These are phyloP conservation scores for Metschnikowia koreensis DNA, from an alignment of 805 yeast genomes.

Conservation along the genomic window DNA sequence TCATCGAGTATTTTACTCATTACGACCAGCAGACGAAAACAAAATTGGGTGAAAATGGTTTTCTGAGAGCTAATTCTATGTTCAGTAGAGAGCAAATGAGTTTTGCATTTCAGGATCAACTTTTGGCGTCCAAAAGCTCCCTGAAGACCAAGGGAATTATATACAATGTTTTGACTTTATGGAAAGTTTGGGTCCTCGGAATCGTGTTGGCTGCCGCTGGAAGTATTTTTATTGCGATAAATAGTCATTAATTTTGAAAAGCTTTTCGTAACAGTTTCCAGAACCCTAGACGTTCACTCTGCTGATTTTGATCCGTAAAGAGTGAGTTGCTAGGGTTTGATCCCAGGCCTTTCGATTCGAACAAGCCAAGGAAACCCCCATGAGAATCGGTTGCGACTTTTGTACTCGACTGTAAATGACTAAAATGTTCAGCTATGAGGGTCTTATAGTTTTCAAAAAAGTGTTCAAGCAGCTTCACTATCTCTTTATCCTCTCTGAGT, in stretches of 20 bases:
- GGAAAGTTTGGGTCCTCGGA: conserved; percentile 14
- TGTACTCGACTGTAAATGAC: neutral
- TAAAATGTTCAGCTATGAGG: conserved; percentile 1
- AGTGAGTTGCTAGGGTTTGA: neutral
- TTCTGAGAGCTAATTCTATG: conserved; percentile 32
- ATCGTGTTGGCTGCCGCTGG: neutral
- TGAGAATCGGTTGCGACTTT: neutral
- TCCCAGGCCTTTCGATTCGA: neutral
- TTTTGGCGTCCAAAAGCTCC: conserved; percentile 9
- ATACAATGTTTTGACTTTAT: conserved; percentile 7
- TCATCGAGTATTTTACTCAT: conserved; percentile 38
- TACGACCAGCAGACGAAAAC: conserved; percentile 19
- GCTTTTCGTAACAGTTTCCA: conserved; percentile 16
- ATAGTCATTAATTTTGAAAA: neutral
- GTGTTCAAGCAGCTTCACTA: conserved; percentile 20
- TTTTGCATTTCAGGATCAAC: conserved; percentile 22
- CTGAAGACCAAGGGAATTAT: conserved; percentile 10
- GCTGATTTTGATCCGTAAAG: neutral
- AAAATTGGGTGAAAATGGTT: conserved; percentile 35
- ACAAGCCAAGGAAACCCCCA: neutral
- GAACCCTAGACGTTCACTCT: neutral
- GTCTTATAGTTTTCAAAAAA: conserved; percentile 9
- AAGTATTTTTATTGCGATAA: neutral
- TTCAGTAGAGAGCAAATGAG: conserved; percentile 51
- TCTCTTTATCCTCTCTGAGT: conserved; percentile 27